A percentile compares a stretch with the other conserved stretches of the same genome.
Evolutionary conservation across 2,329 filamentous ascomycete species (phyloP).

Genomic region (Elsinoe australis): DNA sequence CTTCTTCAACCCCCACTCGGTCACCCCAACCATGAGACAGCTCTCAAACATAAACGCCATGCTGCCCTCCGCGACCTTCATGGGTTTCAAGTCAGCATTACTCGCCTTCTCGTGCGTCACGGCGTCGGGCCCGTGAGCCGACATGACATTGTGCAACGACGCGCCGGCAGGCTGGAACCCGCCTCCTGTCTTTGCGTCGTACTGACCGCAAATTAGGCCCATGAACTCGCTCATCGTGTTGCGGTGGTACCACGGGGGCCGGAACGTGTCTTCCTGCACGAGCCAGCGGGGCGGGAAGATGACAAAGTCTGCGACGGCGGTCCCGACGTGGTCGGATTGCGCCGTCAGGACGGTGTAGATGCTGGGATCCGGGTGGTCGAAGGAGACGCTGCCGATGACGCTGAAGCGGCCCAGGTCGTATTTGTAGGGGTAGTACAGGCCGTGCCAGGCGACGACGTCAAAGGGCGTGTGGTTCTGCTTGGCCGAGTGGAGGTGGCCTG

Average conservation of each 20-base stretch:
- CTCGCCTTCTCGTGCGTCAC: conserved; percentile 51
- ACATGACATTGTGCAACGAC: conserved; percentile 43
- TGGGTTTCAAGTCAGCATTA: conserved; percentile 47
- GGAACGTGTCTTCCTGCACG: conserved; percentile 61
- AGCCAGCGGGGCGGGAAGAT: conserved; percentile 64
- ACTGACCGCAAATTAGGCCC: conserved; percentile 52
- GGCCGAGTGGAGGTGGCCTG: conserved; percentile 52
- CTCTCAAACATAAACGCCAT: conserved; percentile 66
- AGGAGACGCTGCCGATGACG: conserved; percentile 49
- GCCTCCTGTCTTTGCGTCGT: conserved; percentile 50
- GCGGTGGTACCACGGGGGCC: conserved; percentile 64
- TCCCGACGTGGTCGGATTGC: conserved; percentile 47
- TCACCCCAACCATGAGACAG: conserved; percentile 62
- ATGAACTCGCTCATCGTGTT: conserved; percentile 62
- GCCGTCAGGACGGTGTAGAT: conserved; percentile 62
- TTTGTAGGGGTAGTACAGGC: conserved; percentile 57
- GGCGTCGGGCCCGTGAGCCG: conserved; percentile 49
- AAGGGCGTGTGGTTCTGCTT: conserved; percentile 60
- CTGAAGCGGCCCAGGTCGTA: conserved; percentile 53
- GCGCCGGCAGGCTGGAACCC: conserved; percentile 55
- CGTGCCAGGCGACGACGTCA: conserved; percentile 65
- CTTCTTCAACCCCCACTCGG: conserved; percentile 62
- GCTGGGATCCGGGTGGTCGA: conserved; percentile 59
- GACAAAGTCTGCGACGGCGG: conserved; percentile 60
- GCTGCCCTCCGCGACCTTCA: conserved; percentile 52